phyloP scores from a whole-genome alignment of 805 yeast genomes.

The Candida peoriensis region DNA sequence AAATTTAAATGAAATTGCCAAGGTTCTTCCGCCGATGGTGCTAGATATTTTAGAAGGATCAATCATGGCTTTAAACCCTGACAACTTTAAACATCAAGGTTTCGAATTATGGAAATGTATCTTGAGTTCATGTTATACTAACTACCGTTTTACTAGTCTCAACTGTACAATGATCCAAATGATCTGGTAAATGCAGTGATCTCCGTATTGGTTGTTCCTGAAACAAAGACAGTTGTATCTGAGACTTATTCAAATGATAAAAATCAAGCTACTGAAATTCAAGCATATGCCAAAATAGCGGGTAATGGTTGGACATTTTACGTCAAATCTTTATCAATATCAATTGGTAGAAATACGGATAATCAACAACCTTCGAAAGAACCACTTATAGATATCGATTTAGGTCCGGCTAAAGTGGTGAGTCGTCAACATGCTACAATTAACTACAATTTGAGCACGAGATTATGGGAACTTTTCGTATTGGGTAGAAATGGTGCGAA shows the following conservation, averaged over 20 bases:
- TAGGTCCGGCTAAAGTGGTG: slow-evolving; percentile 98
- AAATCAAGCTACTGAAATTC: slow-evolving; percentile 66
- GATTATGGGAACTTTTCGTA: slow-evolving; percentile 83
- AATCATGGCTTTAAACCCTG: too few relatives aligned
- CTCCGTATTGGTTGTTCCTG: slow-evolving; percentile 63
- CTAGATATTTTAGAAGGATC: too few relatives aligned
- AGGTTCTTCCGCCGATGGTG: too few relatives aligned
- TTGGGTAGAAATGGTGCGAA: slow-evolving; percentile 92
- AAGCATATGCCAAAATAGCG: slow-evolving; percentile 95
- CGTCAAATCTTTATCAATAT: slow-evolving; percentile 68
- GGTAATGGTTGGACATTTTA: slow-evolving; percentile 93
- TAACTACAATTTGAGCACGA: slow-evolving; percentile 63
- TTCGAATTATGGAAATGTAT: too few relatives aligned
- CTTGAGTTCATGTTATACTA: not conserved
- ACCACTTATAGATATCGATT: slow-evolving; percentile 64
- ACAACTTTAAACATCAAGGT: too few relatives aligned
- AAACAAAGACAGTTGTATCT: slow-evolving; percentile 72
- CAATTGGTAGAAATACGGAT: slow-evolving; percentile 83
- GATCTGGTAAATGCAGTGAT: slow-evolving; percentile 74
- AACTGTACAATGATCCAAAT: slow-evolving; percentile 47
- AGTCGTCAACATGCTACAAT: slow-evolving; percentile 86
- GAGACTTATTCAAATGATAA: slow-evolving; percentile 67
- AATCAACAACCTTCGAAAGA: slow-evolving; percentile 14
- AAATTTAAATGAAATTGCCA: too few relatives aligned
- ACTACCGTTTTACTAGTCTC: slow-evolving; percentile 4